Evolutionary conservation across 352 stramenopile species (phyloP), one percentile per base, ranked within the genome.

Genomic region (Phytophthora hybrid): DNA sequence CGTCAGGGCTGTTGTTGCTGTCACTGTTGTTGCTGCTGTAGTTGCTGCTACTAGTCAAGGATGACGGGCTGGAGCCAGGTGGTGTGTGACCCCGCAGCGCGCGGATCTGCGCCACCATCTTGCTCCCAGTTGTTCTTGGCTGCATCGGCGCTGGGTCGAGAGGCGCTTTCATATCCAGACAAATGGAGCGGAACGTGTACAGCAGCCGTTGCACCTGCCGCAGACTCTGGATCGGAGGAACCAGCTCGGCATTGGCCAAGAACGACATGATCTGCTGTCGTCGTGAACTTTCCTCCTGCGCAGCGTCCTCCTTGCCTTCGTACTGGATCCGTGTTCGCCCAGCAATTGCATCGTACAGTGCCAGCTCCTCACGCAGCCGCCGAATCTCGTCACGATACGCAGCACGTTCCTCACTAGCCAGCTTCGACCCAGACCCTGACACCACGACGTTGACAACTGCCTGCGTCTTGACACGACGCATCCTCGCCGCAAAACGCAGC

Each of bases 401-500:
- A 7, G 61, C 66, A 16, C 71, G 66, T 5, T 73, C 76, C 21
- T 77, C 78, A 14, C 31, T 46, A 39, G 51, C 39, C n/a, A 71
- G 41, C 41, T 54, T 69, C 31, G 31, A 56, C 37, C 67, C 66
- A 32, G 46, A 63, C 31, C 64, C 39, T 1, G 34, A 66, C 18
- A 59, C 59, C 29, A 58, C 65, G 53, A 91, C 68, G 58, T 95
- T 96, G 47, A 95, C 74, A 59, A 93, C 72, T 14, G 89, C 81
- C 3, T 80, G 87, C 19, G 84, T 95, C 68, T 93, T 93, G 51
- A 97, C 85, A 37, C 86, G 86, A 70, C 91, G 83, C 90, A 97
- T 96, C 29, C 90, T 85, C n/a, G 89, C 90, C 58, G 94, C 94
- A 76, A 98, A 98, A 55, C 93, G 90, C 60, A 98, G 79, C 34